phyloP scores from a whole-genome alignment of 441 rosid species.

The Arabidopsis lyrata region DNA sequence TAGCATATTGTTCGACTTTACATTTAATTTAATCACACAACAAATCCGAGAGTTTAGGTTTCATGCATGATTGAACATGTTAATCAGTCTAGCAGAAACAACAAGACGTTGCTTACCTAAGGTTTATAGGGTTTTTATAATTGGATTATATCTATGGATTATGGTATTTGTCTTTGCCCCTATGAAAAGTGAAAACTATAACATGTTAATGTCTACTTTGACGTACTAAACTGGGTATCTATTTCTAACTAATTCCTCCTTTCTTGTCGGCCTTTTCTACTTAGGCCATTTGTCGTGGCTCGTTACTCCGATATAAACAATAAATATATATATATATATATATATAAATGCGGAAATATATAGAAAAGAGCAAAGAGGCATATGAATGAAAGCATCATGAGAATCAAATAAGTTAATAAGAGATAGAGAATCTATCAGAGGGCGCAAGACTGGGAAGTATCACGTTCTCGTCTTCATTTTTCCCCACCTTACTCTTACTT shows the following conservation, averaged over 20 bases:
- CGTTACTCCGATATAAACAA: conserved; percentile 21
- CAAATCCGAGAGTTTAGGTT: background rate
- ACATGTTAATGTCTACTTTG: conserved; percentile 32
- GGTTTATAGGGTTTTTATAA: background rate
- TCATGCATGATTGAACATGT: background rate
- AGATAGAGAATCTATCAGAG: conserved; percentile 44
- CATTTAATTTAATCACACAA: background rate
- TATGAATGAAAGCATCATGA: conserved; percentile 30
- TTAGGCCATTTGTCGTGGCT: conserved; percentile 40
- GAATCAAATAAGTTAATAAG: conserved; percentile 15
- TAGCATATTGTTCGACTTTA: background rate
- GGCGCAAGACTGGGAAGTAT: conserved; percentile 45
- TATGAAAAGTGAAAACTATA: conserved; percentile 1
- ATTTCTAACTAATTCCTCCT: conserved; percentile 30
- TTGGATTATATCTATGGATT: conserved; percentile 7
- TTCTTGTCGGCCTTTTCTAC: conserved; percentile 44
- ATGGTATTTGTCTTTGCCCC: background rate
- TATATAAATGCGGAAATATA: conserved; percentile 8
- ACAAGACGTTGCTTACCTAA: conserved; percentile 16
- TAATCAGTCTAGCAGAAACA: conserved; percentile 12
- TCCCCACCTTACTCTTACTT: conserved; percentile 24
- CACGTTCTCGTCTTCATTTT: conserved; percentile 43
- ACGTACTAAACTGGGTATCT: conserved; percentile 23
- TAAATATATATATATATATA: background rate
- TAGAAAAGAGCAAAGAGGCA: conserved; percentile 35